A percentile compares a stretch with the other conserved stretches of the same genome.
phyloP scores from a whole-genome alignment of 345 rosid species.

The Rhizophora mangle region DNA sequence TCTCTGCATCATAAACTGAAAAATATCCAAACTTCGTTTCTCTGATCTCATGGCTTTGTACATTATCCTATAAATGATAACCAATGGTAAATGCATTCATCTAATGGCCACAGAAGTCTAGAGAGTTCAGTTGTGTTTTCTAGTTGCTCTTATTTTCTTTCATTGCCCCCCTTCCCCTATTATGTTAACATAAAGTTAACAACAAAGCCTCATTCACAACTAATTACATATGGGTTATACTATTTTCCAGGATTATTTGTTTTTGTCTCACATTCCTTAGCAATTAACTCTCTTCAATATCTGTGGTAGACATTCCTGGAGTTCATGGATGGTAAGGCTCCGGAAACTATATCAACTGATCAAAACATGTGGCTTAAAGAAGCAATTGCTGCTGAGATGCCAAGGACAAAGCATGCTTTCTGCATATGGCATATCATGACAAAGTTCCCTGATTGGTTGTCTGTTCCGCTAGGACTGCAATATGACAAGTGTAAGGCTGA shows the following conservation, averaged over 20 bases:
- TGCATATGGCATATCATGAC: slow-evolving; percentile 51
- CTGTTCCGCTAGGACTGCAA: slow-evolving; percentile 42
- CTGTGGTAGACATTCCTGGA: slow-evolving; percentile 45
- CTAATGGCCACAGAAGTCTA: no score
- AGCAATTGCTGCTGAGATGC: slow-evolving; percentile 46
- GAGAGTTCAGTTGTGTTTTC: not conserved
- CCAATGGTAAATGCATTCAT: no score
- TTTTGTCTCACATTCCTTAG: not conserved
- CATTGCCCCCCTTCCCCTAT: not conserved
- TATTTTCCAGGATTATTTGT: not conserved
- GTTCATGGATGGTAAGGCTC: slow-evolving; percentile 60
- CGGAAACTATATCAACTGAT: slow-evolving; percentile 48
- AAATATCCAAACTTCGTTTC: no score
- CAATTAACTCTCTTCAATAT: slow-evolving; percentile 4
- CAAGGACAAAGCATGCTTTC: slow-evolving; percentile 47
- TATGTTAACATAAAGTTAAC: not conserved
- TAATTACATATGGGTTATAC: not conserved
- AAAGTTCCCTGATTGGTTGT: slow-evolving; percentile 53
- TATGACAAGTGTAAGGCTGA: slow-evolving; percentile 56
- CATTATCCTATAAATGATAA: no score
- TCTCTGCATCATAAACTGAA: no score
- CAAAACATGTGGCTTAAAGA: slow-evolving; percentile 60
- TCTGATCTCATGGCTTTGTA: no score
- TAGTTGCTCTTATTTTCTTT: not conserved
- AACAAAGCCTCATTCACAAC: not conserved